Base-by-base conservation (phyloP, 495 filamentous ascomycete genomes). In the Xylaria acuta region DNA sequence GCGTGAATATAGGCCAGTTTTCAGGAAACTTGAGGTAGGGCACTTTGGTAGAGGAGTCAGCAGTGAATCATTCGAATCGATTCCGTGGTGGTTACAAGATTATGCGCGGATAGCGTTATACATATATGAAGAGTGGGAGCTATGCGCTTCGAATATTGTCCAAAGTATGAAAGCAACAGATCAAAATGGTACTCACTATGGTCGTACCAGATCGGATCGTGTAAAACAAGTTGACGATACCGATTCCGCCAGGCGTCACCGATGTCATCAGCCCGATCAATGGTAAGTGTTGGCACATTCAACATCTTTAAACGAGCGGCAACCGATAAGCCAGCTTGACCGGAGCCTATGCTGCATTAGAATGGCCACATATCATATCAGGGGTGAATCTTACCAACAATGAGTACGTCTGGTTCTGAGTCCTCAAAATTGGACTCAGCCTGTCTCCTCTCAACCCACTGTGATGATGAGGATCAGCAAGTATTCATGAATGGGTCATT, bases 191-290 rank as follows among this genome's bases (percentile, higher is more conserved):
- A 94, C 1, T 92, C 90, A 78, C 94, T 77, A 75, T 94, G 92
- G 75, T 94, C 91, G 74, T 88, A 93, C 88, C 90, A 92, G 5
- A 94, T 89, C 0, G 92, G 90, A 71, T 94, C 92, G 74, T 95
- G 93, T 5, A 93, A 85, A 0, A 94, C 92, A 3, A 88, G 83
- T 41, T 85, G 81, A 66, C 84, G 80, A 74, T 91, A 91, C 34
- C 93, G 82, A n/a, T 86, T 87, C 27, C 92, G 85, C 93, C 93
- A 96, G 79, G 89, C 93, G 76, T 94, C 93, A 11, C 93, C 93
- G 14, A 95, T 82, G 20, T 86, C 78, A 16, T 86, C 84, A 75
- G 91, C 90, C 25, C 81, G 79, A 76, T 96, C 93, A 71, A 95
- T 87, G 32, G 92, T 78, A 34, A 96, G 82, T 0, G 88, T 78